A percentile compares a stretch with the other conserved stretches of the same genome.
These are phyloP conservation scores for Colletotrichum sp. DNA, from an alignment of 2,329 filamentous ascomycete species.

Conservation along the genomic window DNA sequence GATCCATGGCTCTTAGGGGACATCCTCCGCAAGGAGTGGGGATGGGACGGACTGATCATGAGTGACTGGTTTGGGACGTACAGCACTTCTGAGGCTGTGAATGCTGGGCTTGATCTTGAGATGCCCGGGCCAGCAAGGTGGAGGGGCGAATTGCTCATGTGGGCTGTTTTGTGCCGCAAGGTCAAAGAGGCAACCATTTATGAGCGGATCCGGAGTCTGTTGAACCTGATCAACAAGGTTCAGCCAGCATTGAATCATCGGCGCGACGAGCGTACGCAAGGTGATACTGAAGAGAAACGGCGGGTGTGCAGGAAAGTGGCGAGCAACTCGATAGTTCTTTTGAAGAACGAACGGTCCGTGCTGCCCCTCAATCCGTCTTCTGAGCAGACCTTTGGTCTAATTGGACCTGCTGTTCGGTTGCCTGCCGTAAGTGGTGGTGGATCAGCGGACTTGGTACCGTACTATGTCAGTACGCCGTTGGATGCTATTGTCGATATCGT, in stretches of 20 bases:
- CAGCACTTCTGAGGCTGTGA: slow-evolving; percentile 52
- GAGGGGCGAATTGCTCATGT: slow-evolving; percentile 53
- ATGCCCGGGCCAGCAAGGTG: slow-evolving; percentile 63
- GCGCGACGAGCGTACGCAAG: slow-evolving; percentile 51
- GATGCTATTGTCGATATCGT: slow-evolving; percentile 31
- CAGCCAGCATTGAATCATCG: not conserved
- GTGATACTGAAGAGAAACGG: not conserved
- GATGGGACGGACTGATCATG: slow-evolving; percentile 61
- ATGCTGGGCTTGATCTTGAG: slow-evolving; percentile 61
- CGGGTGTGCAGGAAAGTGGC: slow-evolving; percentile 52
- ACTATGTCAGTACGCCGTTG: slow-evolving; percentile 33
- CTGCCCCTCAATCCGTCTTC: slow-evolving; percentile 52
- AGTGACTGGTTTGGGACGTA: slow-evolving; percentile 66
- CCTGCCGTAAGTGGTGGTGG: slow-evolving; percentile 34
- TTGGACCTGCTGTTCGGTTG: slow-evolving; percentile 58
- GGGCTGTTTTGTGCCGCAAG: slow-evolving; percentile 59
- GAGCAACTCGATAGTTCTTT: slow-evolving; percentile 65
- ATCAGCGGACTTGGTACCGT: slow-evolving; percentile 32
- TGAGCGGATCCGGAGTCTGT: slow-evolving; percentile 58
- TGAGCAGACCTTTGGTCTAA: slow-evolving; percentile 32
- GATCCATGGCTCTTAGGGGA: slow-evolving; percentile 49
- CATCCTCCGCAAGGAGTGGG: slow-evolving; percentile 61
- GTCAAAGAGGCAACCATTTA: slow-evolving; percentile 59
- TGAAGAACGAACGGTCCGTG: slow-evolving; percentile 66
- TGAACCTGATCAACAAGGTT: slow-evolving; percentile 51